Conservation (phyloP, 805 yeast genomes). For the Cyberlindnera saturnus region DNA sequence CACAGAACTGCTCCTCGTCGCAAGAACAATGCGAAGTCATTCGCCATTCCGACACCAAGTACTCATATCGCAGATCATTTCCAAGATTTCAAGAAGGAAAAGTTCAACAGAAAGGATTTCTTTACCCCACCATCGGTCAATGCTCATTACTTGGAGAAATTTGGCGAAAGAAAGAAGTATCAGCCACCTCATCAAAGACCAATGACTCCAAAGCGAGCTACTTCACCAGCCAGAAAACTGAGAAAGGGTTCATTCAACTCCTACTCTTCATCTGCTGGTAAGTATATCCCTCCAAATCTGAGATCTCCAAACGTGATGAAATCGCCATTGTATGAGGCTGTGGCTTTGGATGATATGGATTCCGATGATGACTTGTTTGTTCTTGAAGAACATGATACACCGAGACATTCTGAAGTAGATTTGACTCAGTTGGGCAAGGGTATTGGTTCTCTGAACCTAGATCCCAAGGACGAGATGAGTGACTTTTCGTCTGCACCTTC, state of each 20-base stretch:
- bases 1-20: slow-evolving; percentile 13
- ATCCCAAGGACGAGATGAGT: slow-evolving; percentile 16
- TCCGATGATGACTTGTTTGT: slow-evolving; percentile 31
- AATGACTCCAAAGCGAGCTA: slow-evolving; percentile 14
- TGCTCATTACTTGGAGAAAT: slow-evolving; percentile 66
- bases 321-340: slow-evolving; percentile 19
- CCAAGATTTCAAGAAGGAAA: slow-evolving; percentile 28
- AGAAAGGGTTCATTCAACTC: slow-evolving; percentile 22
- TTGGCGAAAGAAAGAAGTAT: slow-evolving; percentile 28
- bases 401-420: slow-evolving; percentile 8
- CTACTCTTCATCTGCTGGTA: slow-evolving; percentile 38
- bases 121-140: slow-evolving; percentile 75
- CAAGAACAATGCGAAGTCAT: slow-evolving; percentile 40
- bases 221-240: slow-evolving; percentile 6
- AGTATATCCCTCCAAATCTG: slow-evolving; percentile 68
- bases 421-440: slow-evolving; percentile 8
- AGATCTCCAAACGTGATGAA: slow-evolving; percentile 38
- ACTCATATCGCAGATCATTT: slow-evolving; percentile 35
- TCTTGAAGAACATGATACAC: slow-evolving; percentile 29
- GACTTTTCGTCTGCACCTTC: slow-evolving; percentile 25
- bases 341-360: slow-evolving; percentile 18
- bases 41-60: slow-evolving; percentile 59
- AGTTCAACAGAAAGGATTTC: slow-evolving; percentile 60
- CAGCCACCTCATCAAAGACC: slow-evolving; percentile 24
- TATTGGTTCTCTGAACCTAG: slow-evolving; percentile 9